Base-by-base conservation (phyloP, 2,329 filamentous ascomycete genomes). In the Ramularia endophylla region DNA sequence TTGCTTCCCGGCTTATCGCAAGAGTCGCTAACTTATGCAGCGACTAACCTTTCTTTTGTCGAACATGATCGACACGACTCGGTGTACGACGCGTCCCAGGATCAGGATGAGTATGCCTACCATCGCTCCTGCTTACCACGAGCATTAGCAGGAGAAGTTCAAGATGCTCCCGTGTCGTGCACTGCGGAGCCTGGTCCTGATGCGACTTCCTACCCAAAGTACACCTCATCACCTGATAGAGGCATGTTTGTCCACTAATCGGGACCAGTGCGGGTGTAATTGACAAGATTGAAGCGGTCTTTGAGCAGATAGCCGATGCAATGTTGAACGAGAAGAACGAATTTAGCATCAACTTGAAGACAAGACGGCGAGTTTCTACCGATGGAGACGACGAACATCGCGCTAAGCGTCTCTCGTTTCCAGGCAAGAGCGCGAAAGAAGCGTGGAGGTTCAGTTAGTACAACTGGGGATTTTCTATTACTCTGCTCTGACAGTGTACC, bases 401-500 rank as follows among this genome's bases (percentile, higher is more conserved):
- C 8, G 32, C 38, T 17, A 50, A 40, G 36, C 47, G 40, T 12
- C 19, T 71, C 41, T 68, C 58, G 16, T 81, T 77, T 58, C 78
- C 78, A 9, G 78, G 76, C 11, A 72, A 63, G 43, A 73, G 65
- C 37, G 62, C 63, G 3, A 65, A 72, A 41, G 78, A 81, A 56
- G 75, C 76, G 11, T 78, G 76, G 75, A 72, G 71, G 53, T 77
- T 77, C 50, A 67, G 73, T 76, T 54, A 47, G 57, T 8, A 4
- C 25, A n/a, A n/a, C n/a, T n/a, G n/a, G n/a, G n/a, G n/a, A n/a
- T n/a, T n/a, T n/a, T n/a, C n/a, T n/a, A n/a, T n/a, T n/a, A n/a
- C n/a, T n/a, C n/a, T n/a, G n/a, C n/a, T n/a, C 44, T 44, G 28
- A 50, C 39, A 2, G 36, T 15, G 9, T 9, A 38, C 4, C 43